These are phyloP conservation scores for Leccinum glutinopallens DNA, from an alignment of 1,284 basidiomycete genomes.

Conservation along the genomic window DNA sequence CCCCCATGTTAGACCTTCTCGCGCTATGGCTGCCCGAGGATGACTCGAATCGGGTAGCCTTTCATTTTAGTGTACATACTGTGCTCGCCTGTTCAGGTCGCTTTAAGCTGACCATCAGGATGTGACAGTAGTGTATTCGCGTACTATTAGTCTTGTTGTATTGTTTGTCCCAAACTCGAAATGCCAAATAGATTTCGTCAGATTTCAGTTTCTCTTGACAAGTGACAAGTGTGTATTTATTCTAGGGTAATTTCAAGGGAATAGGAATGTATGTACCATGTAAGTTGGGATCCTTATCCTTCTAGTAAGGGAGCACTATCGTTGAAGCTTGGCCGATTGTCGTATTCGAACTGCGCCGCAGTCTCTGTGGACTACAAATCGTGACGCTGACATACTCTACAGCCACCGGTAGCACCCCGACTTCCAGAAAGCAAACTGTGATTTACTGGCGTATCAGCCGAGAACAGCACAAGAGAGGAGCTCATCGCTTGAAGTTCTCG, in stretches of 20 bases:
- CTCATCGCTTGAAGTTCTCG: not conserved
- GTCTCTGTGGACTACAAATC: not conserved
- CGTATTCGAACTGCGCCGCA: too few species aligned
- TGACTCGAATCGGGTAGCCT: not conserved
- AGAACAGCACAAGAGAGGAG: not conserved
- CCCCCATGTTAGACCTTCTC: not conserved
- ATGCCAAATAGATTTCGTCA: too few species aligned
- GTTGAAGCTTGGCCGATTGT: too few species aligned
- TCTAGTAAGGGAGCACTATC: too few species aligned
- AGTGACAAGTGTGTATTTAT: too few species aligned
- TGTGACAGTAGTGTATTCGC: not conserved
- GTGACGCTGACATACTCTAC: not conserved
- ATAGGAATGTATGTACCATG: too few species aligned
- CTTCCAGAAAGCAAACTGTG: not conserved
- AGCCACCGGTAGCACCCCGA: not conserved
- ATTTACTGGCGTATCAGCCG: not conserved
- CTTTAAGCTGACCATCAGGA: too few species aligned
- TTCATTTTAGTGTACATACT: not conserved
- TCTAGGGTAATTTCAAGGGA: too few species aligned
- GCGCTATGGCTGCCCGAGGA: not conserved
- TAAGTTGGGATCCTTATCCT: not conserved
- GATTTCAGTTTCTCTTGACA: too few species aligned
- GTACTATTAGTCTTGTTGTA: not conserved
- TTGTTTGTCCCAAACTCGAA: too few species aligned
- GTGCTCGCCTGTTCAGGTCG: not conserved